Percentiles rank a stretch among this genome's conserved stretches.
Conservation (phyloP, 306 rosid species). For the Cicer judaicum region DNA sequence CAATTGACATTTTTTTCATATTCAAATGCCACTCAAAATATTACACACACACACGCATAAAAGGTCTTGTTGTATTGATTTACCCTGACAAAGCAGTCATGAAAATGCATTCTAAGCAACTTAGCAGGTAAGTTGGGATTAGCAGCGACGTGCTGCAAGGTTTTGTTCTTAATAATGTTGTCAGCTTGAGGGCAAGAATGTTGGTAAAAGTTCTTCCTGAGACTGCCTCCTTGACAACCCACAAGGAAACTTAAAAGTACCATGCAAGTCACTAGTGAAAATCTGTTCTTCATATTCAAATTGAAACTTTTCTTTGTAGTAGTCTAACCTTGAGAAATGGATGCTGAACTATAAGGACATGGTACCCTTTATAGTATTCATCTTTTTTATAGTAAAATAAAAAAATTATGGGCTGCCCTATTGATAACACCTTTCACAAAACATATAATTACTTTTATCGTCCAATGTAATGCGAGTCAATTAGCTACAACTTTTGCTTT, state of each 20-base stretch:
- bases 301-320: neutral
- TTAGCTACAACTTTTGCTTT: too few relatives aligned
- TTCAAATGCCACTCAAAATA: conserved; percentile 32
- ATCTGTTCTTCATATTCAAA: conserved; percentile 44
- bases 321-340: conserved; percentile 30
- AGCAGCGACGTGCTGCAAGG: conserved; percentile 43
- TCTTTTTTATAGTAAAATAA: neutral
- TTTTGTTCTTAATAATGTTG: conserved; percentile 44
- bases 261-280: conserved; percentile 37
- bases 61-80: neutral
- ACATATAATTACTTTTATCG: too few relatives aligned
- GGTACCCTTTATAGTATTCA: conserved; percentile 42
- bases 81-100: conserved; percentile 71
- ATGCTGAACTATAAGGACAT: conserved; percentile 23
- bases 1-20: too few relatives aligned
- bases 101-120: conserved; percentile 67
- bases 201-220: conserved; percentile 51
- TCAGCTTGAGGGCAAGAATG: conserved; percentile 56
- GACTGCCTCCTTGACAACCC: conserved; percentile 52
- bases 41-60: neutral
- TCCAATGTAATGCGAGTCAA: too few relatives aligned
- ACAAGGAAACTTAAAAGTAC: conserved; percentile 41
- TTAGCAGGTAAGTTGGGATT: conserved; percentile 58
- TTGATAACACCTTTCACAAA: too few relatives aligned
- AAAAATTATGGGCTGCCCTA: too few relatives aligned